These are phyloP conservation scores for Russula vinacea DNA, from an alignment of 768 basidiomycete species.

Conservation along the genomic window DNA sequence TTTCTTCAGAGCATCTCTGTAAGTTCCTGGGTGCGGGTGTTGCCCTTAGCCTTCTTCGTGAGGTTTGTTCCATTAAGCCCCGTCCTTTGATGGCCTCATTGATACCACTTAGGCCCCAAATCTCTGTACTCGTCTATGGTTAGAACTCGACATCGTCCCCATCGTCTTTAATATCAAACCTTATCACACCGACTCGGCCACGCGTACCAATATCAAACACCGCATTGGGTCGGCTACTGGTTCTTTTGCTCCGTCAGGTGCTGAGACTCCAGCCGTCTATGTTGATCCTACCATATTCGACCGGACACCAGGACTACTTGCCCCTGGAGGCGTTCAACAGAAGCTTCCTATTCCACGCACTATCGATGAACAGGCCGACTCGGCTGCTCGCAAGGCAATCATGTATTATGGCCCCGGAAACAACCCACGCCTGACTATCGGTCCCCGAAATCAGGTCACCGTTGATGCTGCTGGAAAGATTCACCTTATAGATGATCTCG, in stretches of 20 bases:
- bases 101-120: slow-evolving; percentile 56
- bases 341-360: slow-evolving; percentile 73
- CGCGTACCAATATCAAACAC: slow-evolving; percentile 77
- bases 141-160: slow-evolving; percentile 79
- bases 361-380: slow-evolving; percentile 81
- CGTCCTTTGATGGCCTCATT: slow-evolving; percentile 23
- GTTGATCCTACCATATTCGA: slow-evolving; percentile 54
- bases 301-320: slow-evolving; percentile 38
- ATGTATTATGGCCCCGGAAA: slow-evolving; percentile 82
- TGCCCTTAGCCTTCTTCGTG: slow-evolving; percentile 64
- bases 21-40: slow-evolving; percentile 85
- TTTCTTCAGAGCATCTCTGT: slow-evolving; percentile 74
- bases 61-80: slow-evolving; percentile 44
- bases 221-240: slow-evolving; percentile 77
- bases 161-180: slow-evolving; percentile 84
- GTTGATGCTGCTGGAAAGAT: slow-evolving; percentile 87
- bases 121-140: slow-evolving; percentile 81
- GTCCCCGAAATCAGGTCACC: slow-evolving; percentile 79
- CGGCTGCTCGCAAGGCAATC: slow-evolving; percentile 78
- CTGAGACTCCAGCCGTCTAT: slow-evolving; percentile 71
- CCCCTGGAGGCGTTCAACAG: slow-evolving; percentile 47
- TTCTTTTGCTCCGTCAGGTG: slow-evolving; percentile 72
- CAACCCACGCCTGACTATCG: slow-evolving; percentile 80
- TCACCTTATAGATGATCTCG: slow-evolving; percentile 78
- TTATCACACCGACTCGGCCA: slow-evolving; percentile 74